Conservation (phyloP, 257 asterid genomes). For the Euphrasia confusa region DNA sequence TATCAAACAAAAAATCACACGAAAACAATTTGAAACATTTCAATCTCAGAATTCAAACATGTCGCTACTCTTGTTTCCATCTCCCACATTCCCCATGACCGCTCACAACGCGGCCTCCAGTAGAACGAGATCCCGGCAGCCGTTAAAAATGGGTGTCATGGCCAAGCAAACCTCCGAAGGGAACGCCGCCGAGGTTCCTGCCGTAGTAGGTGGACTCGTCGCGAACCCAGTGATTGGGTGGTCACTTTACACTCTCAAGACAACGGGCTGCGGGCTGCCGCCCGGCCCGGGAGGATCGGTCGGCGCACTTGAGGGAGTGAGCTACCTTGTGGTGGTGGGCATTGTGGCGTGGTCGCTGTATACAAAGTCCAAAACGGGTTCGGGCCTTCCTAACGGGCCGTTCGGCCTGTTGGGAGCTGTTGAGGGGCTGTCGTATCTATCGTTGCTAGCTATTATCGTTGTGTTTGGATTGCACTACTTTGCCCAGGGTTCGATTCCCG, state of each 20-base stretch:
- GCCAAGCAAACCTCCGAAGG: slow-evolving; percentile 43
- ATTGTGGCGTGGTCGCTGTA: slow-evolving; percentile 84
- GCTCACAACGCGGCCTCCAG: slow-evolving; percentile 18
- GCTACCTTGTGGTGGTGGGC: slow-evolving; percentile 70
- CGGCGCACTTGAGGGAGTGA: slow-evolving; percentile 89
- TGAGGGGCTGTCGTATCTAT: slow-evolving; percentile 77
- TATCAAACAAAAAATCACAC: background rate
- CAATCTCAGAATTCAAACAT: background rate
- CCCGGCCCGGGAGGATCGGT: slow-evolving; percentile 91
- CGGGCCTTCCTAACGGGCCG: slow-evolving; percentile 90
- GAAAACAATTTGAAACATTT: background rate
- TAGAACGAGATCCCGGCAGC: slow-evolving; percentile 23
- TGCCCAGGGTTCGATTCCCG: slow-evolving; percentile 72
- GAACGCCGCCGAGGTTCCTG: slow-evolving; percentile 36
- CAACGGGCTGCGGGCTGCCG: slow-evolving; percentile 89
- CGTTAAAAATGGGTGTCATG: slow-evolving; percentile 36
- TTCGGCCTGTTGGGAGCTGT: slow-evolving; percentile 82
- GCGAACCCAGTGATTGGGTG: slow-evolving; percentile 77
- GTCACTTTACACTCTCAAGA: slow-evolving; percentile 85
- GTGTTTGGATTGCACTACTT: slow-evolving; percentile 75
- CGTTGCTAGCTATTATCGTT: slow-evolving; percentile 53
- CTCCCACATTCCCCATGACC: slow-evolving; percentile 3
- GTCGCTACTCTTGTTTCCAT: slow-evolving; percentile 24
- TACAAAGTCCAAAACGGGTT: slow-evolving; percentile 72
- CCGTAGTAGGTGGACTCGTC: slow-evolving; percentile 52